A percentile compares a stretch with the other conserved stretches of the same genome.
Conservation (phyloP, 2,329 filamentous ascomycete species). For the Fusarium penzigii region DNA sequence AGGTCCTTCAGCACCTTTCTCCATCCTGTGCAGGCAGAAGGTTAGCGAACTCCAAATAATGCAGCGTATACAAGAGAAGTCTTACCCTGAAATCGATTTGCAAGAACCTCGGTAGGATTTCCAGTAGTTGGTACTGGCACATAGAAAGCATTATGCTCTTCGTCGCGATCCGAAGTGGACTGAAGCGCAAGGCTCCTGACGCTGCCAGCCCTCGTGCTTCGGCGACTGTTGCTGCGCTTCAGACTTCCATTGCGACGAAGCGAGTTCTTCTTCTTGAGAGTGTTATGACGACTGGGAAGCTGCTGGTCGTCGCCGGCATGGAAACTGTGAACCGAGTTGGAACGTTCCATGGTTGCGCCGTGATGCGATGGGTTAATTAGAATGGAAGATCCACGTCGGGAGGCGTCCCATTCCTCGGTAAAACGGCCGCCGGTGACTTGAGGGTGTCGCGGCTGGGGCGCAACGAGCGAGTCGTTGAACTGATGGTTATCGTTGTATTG, state of each 20-base stretch:
- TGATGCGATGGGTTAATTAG: constrained; percentile 52
- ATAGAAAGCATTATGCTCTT: constrained; percentile 81
- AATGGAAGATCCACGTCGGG: constrained; percentile 62
- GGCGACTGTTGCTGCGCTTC: constrained; percentile 76
- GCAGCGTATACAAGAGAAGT: too few relatives aligned
- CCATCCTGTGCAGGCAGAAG: constrained; percentile 52
- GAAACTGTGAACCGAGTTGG: constrained; percentile 60
- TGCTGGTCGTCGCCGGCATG: constrained; percentile 47
- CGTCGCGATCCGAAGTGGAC: constrained; percentile 65
- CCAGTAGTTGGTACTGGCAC: constrained; percentile 87
- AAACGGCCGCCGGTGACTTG: constrained; percentile 50
- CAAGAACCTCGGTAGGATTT: constrained; percentile 84
- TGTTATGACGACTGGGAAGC: constrained; percentile 59
- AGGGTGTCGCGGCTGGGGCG: constrained; percentile 22
- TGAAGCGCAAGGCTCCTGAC: constrained; percentile 78
- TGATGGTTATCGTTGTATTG: constrained; percentile 24
- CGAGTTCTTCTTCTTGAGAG: constrained; percentile 86
- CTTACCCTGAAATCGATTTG: constrained; percentile 82
- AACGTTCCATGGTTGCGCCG: constrained; percentile 54
- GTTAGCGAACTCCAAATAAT: too few relatives aligned
- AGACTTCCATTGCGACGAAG: constrained; percentile 73
- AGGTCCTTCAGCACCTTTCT: constrained; percentile 93
- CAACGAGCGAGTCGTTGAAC: constrained; percentile 16
- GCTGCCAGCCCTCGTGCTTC: constrained; percentile 82
- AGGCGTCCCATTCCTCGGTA: constrained; percentile 71